Percentiles rank a stretch among this genome's conserved stretches.
Evolutionary conservation across 164 flowering plant species (phyloP).

Genomic region (Annona squamosa): DNA sequence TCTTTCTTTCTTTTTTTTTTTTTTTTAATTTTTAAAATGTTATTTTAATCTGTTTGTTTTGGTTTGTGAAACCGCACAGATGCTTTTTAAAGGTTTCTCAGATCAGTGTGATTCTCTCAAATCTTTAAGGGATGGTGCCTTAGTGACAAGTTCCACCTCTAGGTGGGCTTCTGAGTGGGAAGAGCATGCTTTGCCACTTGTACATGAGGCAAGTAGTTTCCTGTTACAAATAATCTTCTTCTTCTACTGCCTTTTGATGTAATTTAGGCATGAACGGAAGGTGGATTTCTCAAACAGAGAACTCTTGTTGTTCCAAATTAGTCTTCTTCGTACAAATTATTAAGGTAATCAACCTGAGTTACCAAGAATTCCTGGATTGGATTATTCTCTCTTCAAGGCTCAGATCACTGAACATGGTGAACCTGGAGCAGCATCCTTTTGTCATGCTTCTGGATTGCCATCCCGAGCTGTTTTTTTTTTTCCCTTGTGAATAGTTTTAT

Average conservation of each 20-base stretch:
- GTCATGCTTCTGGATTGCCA: too few species aligned
- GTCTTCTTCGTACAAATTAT: background rate
- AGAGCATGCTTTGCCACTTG: conserved; percentile 73
- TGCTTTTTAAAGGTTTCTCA: conserved; percentile 92
- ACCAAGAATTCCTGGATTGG: background rate
- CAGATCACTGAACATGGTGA: background rate
- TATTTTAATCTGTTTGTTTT: background rate
- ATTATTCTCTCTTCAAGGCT: background rate
- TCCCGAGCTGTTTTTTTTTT: too few species aligned
- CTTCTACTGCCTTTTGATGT: background rate
- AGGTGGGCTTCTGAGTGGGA: conserved; percentile 90
- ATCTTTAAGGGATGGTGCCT: conserved; percentile 45
- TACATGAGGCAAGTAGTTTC: conserved; percentile 48
- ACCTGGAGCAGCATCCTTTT: background rate
- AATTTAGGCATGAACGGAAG: too few species aligned
- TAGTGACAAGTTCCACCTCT: conserved; percentile 48
- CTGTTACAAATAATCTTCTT: background rate
- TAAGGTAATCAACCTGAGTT: too few species aligned
- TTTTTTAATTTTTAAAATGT: background rate
- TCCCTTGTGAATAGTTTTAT: too few species aligned
- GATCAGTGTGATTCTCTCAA: conserved; percentile 46
- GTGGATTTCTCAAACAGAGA: too few species aligned
- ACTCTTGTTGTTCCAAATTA: too few species aligned
- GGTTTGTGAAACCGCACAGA: conserved; percentile 29
- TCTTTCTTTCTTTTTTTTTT: background rate